These are phyloP conservation scores for Blumeria graminis DNA, from an alignment of 2,329 filamentous ascomycete species.

Conservation along the genomic window DNA sequence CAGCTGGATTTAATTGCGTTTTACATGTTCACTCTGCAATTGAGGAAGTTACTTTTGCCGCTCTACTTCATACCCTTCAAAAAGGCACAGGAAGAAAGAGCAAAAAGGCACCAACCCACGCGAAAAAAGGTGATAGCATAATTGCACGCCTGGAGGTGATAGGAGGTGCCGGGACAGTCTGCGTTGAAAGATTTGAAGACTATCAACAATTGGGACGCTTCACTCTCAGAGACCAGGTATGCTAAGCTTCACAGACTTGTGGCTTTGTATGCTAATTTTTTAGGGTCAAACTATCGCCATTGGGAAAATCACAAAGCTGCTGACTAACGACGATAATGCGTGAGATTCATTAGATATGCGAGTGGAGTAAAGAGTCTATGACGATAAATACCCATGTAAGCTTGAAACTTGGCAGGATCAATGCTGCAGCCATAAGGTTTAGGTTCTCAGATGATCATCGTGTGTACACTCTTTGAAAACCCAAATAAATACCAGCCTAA, in stretches of 20 bases:
- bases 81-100: slow-evolving; percentile 86
- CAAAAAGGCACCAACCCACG: slow-evolving; percentile 80
- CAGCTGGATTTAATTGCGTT: slow-evolving; percentile 91
- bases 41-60: slow-evolving; percentile 82
- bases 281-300: slow-evolving; percentile 98
- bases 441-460: too few species aligned
- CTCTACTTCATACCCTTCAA: slow-evolving; percentile 78
- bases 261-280: slow-evolving; percentile 4
- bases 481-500: too few species aligned
- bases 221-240: slow-evolving; percentile 67
- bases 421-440: too few species aligned
- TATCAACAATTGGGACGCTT: slow-evolving; percentile 87
- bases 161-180: slow-evolving; percentile 65
- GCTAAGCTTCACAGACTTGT: slow-evolving; percentile 7
- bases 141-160: slow-evolving; percentile 80
- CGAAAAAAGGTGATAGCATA: slow-evolving; percentile 57
- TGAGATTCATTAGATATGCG: too few species aligned
- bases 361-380: too few species aligned
- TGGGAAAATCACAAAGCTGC: slow-evolving; percentile 91
- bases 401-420: too few species aligned
- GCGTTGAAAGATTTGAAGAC: slow-evolving; percentile 85
- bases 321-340: slow-evolving; percentile 19
- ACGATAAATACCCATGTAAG: too few species aligned
- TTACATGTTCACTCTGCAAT: slow-evolving; percentile 93
- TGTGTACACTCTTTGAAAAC: too few species aligned